Evolutionary conservation across 2,329 filamentous ascomycete species (phyloP).

Genomic region (Zymoseptoria crescenta): DNA sequence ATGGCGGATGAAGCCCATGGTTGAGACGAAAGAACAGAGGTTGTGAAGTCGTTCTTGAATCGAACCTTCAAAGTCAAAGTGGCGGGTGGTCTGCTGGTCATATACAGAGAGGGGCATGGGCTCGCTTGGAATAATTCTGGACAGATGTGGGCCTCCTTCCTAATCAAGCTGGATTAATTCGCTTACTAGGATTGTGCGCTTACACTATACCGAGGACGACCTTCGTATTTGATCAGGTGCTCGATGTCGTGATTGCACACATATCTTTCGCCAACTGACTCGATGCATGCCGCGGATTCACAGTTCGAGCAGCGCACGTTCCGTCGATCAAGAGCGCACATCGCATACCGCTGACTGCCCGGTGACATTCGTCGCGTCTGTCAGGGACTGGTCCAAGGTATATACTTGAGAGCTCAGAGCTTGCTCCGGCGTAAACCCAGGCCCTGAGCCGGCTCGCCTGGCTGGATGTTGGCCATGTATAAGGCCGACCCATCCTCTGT

Average conservation of each 20-base stretch:
- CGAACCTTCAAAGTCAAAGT: background rate
- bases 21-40: too few relatives aligned
- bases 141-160: background rate
- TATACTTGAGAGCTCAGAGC: background rate
- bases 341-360: too few relatives aligned
- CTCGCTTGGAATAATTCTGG: background rate
- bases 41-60: background rate
- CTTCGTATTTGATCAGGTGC: background rate
- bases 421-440: background rate
- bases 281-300: too few relatives aligned
- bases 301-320: too few relatives aligned
- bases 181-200: background rate
- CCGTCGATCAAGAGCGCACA: too few relatives aligned
- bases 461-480: background rate
- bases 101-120: background rate
- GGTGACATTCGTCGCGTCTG: too few relatives aligned
- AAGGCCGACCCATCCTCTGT: background rate
- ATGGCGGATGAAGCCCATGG: background rate
- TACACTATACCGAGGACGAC: background rate
- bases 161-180: background rate
- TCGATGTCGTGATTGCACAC: too few relatives aligned
- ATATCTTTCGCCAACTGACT: too few relatives aligned
- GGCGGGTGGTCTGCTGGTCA: background rate
- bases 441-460: background rate
- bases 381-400: background rate